Evolutionary conservation across 257 asterid species (phyloP).

Genomic region (Nicotiana undulata): DNA sequence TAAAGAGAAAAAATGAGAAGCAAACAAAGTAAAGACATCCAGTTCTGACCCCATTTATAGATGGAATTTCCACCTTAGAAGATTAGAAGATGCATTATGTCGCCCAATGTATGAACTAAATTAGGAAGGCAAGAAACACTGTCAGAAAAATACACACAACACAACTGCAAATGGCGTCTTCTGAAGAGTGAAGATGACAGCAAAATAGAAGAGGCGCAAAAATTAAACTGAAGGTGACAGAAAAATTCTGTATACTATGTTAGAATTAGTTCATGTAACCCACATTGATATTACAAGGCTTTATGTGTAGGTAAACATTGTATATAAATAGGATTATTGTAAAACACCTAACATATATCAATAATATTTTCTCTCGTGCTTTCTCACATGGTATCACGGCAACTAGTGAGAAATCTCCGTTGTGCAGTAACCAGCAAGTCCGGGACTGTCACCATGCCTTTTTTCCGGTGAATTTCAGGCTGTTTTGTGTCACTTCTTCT

Average conservation of each 20-base stretch:
- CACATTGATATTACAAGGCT: no score
- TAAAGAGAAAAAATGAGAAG: constrained; percentile 2
- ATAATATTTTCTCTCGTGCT: no score
- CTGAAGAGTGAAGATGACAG: not conserved
- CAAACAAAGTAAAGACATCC: not conserved
- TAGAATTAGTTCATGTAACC: no score
- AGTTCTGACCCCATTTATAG: not conserved
- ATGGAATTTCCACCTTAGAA: not conserved
- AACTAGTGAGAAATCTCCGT: no score
- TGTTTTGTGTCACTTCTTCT: no score
- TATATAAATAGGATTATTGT: no score
- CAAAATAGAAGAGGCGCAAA: not conserved
- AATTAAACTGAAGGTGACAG: not conserved
- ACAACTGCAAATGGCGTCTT: not conserved
- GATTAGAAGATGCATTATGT: not conserved
- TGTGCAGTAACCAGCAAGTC: no score
- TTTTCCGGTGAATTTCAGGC: no score
- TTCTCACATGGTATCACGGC: no score
- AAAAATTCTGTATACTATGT: not conserved
- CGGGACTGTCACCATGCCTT: no score
- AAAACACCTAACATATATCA: no score
- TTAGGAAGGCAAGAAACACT: not conserved
- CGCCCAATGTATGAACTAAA: not conserved
- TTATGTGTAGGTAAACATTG: no score
- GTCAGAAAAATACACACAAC: not conserved